A percentile compares a stretch with the other conserved stretches of the same genome.
These are phyloP conservation scores for Trichoderma simmonsii DNA, from an alignment of 2,329 filamentous ascomycete genomes.

Conservation along the genomic window DNA sequence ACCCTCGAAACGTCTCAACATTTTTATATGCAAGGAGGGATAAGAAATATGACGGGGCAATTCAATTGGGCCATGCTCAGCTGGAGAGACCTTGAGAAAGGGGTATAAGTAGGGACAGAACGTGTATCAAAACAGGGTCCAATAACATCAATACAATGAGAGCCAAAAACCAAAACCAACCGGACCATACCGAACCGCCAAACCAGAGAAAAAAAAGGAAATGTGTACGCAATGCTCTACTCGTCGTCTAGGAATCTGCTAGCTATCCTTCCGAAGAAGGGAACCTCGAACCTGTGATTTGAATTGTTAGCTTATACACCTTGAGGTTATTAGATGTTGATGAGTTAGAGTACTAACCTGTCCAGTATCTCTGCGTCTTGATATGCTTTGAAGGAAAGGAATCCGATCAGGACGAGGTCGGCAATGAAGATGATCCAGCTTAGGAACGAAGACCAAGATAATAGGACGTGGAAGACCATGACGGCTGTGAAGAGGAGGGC, in stretches of 20 bases:
- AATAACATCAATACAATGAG: background rate
- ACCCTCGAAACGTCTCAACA: background rate
- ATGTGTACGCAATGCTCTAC: slow-evolving; percentile 22
- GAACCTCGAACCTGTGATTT: slow-evolving; percentile 69
- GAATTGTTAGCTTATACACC: background rate
- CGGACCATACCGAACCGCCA: background rate
- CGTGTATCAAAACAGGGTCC: background rate
- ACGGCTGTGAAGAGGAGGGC: slow-evolving; percentile 73
- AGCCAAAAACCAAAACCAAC: background rate
- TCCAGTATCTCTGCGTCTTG: slow-evolving; percentile 70
- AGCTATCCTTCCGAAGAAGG: slow-evolving; percentile 79
- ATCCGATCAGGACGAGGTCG: slow-evolving; percentile 73
- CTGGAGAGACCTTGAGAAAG: background rate
- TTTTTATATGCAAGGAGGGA: background rate
- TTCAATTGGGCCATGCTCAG: background rate
- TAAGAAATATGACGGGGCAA: background rate
- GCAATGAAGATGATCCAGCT: slow-evolving; percentile 78
- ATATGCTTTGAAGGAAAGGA: slow-evolving; percentile 76
- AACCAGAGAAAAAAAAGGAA: background rate
- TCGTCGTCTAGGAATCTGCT: slow-evolving; percentile 91
- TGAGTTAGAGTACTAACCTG: slow-evolving; percentile 43
- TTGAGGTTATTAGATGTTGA: background rate
- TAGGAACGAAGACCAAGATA: slow-evolving; percentile 79
- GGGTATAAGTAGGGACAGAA: slow-evolving; percentile 17
- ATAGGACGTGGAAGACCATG: slow-evolving; percentile 76